These are phyloP conservation scores for Saksenaea vasiformis DNA, from an alignment of 371 early-diverging fungal species.

Conservation along the genomic window DNA sequence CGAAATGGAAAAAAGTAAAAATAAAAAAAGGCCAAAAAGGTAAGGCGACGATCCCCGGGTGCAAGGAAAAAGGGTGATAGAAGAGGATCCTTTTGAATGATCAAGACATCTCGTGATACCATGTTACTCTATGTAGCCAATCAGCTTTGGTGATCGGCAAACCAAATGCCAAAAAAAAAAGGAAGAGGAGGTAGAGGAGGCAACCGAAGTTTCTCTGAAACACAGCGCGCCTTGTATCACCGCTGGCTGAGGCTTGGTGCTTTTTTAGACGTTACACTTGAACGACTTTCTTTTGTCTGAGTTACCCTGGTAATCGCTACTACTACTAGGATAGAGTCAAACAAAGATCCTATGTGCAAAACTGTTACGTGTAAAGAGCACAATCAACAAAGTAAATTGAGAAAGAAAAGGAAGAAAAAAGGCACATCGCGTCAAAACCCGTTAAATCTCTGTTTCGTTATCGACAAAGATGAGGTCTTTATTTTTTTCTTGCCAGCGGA, in stretches of 20 bases:
- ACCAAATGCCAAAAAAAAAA: background rate
- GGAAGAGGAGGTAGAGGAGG: background rate
- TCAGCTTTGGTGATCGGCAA: background rate
- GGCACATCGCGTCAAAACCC: too few relatives aligned
- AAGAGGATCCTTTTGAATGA: background rate
- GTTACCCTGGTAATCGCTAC: too few relatives aligned
- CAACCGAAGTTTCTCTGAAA: background rate
- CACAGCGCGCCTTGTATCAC: background rate
- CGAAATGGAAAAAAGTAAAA: background rate
- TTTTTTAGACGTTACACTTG: too few relatives aligned
- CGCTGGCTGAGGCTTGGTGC: background rate
- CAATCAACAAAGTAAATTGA: too few relatives aligned
- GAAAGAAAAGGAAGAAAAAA: too few relatives aligned
- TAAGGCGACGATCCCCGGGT: background rate
- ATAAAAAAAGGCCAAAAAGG: background rate
- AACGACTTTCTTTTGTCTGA: too few relatives aligned
- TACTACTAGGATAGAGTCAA: too few relatives aligned
- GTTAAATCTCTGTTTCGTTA: too few relatives aligned
- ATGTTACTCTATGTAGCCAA: background rate
- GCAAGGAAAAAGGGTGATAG: background rate
- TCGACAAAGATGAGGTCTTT: too few relatives aligned
- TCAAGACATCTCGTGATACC: conserved; percentile 2
- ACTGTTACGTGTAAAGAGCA: too few relatives aligned
- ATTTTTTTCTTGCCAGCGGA: too few relatives aligned
- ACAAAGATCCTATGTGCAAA: too few relatives aligned